phyloP scores from a whole-genome alignment of 1,139 yeast genomes.

The Blastobotrys ciferrii region DNA sequence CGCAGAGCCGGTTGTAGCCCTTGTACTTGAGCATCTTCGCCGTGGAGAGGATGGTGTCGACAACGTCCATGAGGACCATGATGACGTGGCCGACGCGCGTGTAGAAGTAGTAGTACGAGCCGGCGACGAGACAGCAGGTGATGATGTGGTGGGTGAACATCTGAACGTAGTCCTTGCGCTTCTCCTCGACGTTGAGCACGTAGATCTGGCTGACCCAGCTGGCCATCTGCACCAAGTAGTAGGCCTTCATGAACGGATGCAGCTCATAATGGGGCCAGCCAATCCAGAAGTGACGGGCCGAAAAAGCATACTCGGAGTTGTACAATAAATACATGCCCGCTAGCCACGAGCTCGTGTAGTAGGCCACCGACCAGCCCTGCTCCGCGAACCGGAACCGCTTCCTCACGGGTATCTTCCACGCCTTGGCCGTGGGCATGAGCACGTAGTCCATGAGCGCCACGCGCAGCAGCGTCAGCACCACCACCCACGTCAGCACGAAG shows the following conservation, averaged over 20 bases:
- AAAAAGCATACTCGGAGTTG: conserved; percentile 57
- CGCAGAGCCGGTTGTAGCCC: conserved; percentile 60
- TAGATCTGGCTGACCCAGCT: conserved; percentile 81
- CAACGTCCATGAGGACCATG: conserved; percentile 77
- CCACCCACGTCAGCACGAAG: conserved; percentile 55
- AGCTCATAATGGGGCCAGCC: conserved; percentile 70
- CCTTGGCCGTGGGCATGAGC: conserved; percentile 56
- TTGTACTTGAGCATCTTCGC: conserved; percentile 81
- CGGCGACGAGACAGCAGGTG: conserved; percentile 63
- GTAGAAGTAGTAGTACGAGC: conserved; percentile 72
- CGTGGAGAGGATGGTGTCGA: conserved; percentile 64
- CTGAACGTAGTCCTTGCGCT: conserved; percentile 78
- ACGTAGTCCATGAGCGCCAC: conserved; percentile 57
- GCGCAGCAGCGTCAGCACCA: conserved; percentile 58
- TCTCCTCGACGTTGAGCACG: conserved; percentile 72
- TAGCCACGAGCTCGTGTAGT: conserved; percentile 55
- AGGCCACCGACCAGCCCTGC: conserved; percentile 78
- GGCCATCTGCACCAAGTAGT: conserved; percentile 69
- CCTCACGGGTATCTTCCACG: conserved; percentile 42
- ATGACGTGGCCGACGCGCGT: conserved; percentile 78
- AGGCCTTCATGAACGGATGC: conserved; percentile 52
- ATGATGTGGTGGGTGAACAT: conserved; percentile 89
- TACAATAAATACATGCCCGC: conserved; percentile 60
- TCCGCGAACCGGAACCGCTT: conserved; percentile 74
- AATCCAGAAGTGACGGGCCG: conserved; percentile 59